Percentiles rank a stretch among this genome's conserved stretches.
phyloP scores from a whole-genome alignment of 768 basidiomycete genomes.

The Tylopilus balloui region DNA sequence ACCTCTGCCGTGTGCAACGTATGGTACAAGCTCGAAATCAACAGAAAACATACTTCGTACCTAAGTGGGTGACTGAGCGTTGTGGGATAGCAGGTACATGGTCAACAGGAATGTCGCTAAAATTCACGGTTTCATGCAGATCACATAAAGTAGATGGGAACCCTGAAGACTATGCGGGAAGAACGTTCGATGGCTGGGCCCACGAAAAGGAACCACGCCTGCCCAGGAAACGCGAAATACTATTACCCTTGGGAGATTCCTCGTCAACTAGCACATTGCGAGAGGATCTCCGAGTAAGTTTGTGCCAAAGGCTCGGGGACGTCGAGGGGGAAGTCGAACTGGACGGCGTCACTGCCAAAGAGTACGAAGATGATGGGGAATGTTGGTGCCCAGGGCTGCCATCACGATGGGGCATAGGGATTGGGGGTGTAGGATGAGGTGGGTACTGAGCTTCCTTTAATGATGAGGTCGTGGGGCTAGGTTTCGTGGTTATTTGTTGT shows the following conservation, averaged over 20 bases:
- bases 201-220: slow-evolving; percentile 9
- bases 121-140: neutral
- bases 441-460: neutral
- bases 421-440: slow-evolving; percentile 1
- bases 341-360: neutral
- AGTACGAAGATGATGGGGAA: slow-evolving; percentile 2
- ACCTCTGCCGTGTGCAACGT: neutral
- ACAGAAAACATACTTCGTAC: neutral
- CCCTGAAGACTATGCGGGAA: neutral
- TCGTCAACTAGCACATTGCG: slow-evolving; percentile 10
- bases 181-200: slow-evolving; percentile 2
- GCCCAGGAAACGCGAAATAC: slow-evolving; percentile 22
- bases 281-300: slow-evolving; percentile 17
- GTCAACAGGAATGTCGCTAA: neutral
- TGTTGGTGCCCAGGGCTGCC: neutral
- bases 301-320: slow-evolving; percentile 24
- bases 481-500: neutral
- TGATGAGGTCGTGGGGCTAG: neutral
- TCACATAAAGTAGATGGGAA: neutral
- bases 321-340: slow-evolving; percentile 4
- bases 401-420: neutral
- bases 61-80: neutral
- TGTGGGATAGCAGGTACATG: neutral
- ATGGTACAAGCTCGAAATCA: neutral
- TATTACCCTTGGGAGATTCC: slow-evolving; percentile 12